Base-by-base conservation (phyloP, 768 basidiomycete genomes). In the Jaapia argillacea region DNA sequence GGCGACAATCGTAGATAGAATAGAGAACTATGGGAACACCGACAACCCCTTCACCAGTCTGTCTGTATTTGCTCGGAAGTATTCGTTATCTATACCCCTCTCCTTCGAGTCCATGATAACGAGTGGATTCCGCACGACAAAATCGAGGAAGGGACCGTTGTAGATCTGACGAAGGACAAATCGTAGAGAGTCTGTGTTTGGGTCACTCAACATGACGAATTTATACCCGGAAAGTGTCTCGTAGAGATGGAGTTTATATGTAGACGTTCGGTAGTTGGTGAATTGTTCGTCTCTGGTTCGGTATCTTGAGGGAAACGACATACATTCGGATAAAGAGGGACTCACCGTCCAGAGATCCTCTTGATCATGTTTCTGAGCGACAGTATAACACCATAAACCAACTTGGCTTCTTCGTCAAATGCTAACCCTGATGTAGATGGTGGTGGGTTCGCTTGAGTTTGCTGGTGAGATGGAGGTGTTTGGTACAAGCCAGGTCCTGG, bases 331-430 rank as follows among this genome's bases (percentile, higher is more conserved):
- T 16, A 16, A 33, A 10, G 28, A 10, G 28, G 28, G 28, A 16
- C 67, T 31, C 50, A 92, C 94, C 81, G 74, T 52, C 85, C 81
- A 10, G 93, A 86, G 6, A 99, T 63, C 61, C 96, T 98, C 70
- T 81, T 94, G 57, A 94, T 70, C 92, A 98, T 94, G 61, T 90
- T 92, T 43, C 90, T 67, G 52, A 99, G 58, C 5, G 89, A 92
- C 35, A 97, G 68, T 12, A 98, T 71, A 43, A 99, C 88, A 44
- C 96, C 96, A 58, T 98, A 99, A 0, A 99, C 93, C 48, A 99
- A 74, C 58, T 99, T 99, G 1, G 84, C 83, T 61, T 99, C 94
- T 60, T 99, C 96, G 56, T 99, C 96, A 52, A 99, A 98, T 4
- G 94, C 70, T 16, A 99, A 67, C 14, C 75, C 78, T 3, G 77